These are phyloP conservation scores for Dendrobium officinale DNA, from an alignment of 106 monocot species.

Conservation along the genomic window DNA sequence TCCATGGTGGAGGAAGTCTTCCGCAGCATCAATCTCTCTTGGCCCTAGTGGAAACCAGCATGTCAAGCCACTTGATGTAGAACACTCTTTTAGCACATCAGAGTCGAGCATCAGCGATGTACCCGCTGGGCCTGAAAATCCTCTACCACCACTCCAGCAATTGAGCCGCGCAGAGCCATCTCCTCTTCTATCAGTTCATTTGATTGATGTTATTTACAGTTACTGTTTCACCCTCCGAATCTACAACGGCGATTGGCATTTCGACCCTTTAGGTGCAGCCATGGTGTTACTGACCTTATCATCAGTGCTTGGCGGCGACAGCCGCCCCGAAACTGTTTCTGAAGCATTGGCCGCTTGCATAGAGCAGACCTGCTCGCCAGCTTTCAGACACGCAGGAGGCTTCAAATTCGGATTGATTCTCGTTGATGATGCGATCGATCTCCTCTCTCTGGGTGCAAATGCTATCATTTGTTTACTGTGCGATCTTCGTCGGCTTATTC, in stretches of 20 bases:
- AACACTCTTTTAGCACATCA: conserved; percentile 3
- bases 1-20: conserved; percentile 84
- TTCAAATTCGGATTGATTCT: conserved; percentile 54
- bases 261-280: conserved; percentile 70
- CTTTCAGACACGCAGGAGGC: conserved; percentile 60
- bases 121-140: conserved; percentile 64
- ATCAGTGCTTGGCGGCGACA: conserved; percentile 42
- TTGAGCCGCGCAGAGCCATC: conserved; percentile 48
- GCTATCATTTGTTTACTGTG: conserved; percentile 66
- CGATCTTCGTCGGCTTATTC: conserved; percentile 66
- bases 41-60: conserved; percentile 60
- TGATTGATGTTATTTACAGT: conserved; percentile 72
- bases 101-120: conserved; percentile 33
- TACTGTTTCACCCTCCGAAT: conserved; percentile 88
- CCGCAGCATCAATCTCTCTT: conserved; percentile 53
- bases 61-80: conserved; percentile 32
- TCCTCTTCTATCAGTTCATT: conserved; percentile 64
- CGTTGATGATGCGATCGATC: conserved; percentile 50
- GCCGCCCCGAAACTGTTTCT: conserved; percentile 45
- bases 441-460: conserved; percentile 49
- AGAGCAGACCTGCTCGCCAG: conserved; percentile 62
- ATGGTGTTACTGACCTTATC: conserved; percentile 53
- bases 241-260: conserved; percentile 90
- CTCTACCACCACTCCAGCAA: conserved; percentile 50
- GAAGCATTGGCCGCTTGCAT: conserved; percentile 67